Evolutionary conservation across 495 filamentous ascomycete genomes (phyloP), one percentile per base, ranked within the genome.

Genomic region (Aspergillus steynii): DNA sequence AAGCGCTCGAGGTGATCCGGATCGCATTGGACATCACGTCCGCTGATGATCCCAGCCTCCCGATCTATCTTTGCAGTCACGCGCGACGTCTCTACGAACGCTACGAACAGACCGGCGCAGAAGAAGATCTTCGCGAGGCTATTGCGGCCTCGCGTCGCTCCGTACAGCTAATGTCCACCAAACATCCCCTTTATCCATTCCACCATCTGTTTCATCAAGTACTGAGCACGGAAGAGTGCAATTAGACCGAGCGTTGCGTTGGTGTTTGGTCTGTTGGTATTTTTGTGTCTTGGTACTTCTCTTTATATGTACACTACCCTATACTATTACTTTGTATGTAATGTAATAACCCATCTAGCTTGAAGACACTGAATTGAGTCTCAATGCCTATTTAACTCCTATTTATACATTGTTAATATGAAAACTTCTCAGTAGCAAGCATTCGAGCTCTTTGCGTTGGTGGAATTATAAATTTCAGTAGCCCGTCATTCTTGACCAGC

Each of bases 21-120:
- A 12, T 53, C 0, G 51, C 29, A 15, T 31, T 53, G 29, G 29
- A 53, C 14, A 29, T 53, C 26, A 53, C 51, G 5, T 5, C 51
- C 6, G 51, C 27, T n/a, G 51, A 31, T n/a, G 51, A 53, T 53
- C 29, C 51, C 25, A 53, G 51, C 6, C 10, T 27, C 1, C 29
- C 51, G 51, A 53, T 53, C 51, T 53, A 53, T 29, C 51, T 53
- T n/a, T 53, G 51, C 15, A 53, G 3, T n/a, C 29, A 32, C 12
- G 51, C 51, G 26, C 51, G 51, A 31, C 51, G 51, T 1, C 25
- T 53, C 26, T 53, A 53, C 29, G 51, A 53, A 34, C 51, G 51
- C 27, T 31, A 53, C 28, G 51, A 53, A 29, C 2, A 34, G 51
- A 32, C 51, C 3, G 51, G 26, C 1, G 51, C 14, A 1, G 51